These are phyloP conservation scores for Phytophthora hibernalis DNA, from an alignment of 352 stramenopile species.

Conservation along the genomic window DNA sequence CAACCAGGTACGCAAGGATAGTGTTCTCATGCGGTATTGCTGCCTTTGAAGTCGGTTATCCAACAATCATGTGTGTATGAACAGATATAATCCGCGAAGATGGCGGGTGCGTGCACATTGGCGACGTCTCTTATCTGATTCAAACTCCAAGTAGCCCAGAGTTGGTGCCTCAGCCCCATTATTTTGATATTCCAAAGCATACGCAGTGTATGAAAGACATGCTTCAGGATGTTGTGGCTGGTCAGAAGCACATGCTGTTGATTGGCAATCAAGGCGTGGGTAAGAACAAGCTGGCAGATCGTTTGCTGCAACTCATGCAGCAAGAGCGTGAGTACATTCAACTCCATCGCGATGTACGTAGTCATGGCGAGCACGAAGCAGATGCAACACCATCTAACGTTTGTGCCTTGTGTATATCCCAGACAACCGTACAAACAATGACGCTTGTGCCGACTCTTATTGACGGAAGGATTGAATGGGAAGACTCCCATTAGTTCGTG, in stretches of 20 bases:
- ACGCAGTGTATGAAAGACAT: slow-evolving; percentile 87
- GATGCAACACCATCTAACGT: not conserved
- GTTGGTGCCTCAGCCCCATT: slow-evolving; percentile 89
- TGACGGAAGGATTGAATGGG: slow-evolving; percentile 90
- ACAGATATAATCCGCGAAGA: slow-evolving; percentile 54
- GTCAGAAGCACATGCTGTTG: slow-evolving; percentile 92
- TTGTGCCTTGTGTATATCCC: not conserved
- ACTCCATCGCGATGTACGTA: slow-evolving; percentile 93
- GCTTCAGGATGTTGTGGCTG: slow-evolving; percentile 84
- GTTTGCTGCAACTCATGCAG: slow-evolving; percentile 89
- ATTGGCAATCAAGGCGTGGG: slow-evolving; percentile 96
- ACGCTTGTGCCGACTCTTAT: slow-evolving; percentile 90
- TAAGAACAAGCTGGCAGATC: slow-evolving; percentile 96
- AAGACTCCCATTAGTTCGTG: slow-evolving; percentile 96
- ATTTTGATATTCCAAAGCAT: slow-evolving; percentile 93
- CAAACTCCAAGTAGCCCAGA: slow-evolving; percentile 61
- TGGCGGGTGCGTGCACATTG: slow-evolving; percentile 58
- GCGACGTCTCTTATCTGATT: slow-evolving; percentile 68
- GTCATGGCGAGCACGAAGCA: not conserved
- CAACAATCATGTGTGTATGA: not conserved
- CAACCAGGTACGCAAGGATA: slow-evolving; percentile 2
- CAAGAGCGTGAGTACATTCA: slow-evolving; percentile 97
- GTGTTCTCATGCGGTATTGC: not conserved
- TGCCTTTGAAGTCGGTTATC: not conserved
- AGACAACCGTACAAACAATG: slow-evolving; percentile 95